Percentiles rank a stretch among this genome's conserved stretches.
phyloP scores from a whole-genome alignment of 2,329 filamentous ascomycete species.

The Colletotrichum lentis region DNA sequence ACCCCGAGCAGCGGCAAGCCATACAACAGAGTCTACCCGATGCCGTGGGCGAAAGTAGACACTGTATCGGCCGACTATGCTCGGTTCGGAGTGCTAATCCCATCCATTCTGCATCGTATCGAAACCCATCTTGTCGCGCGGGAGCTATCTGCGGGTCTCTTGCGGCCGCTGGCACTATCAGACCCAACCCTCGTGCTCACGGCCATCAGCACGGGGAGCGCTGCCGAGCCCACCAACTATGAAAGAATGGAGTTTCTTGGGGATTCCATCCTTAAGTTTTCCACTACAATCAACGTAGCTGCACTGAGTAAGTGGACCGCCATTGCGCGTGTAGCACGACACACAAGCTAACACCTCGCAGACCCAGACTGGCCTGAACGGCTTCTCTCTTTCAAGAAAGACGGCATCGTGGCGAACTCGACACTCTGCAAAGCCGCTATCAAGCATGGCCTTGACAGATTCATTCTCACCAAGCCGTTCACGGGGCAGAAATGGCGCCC shows the following conservation, averaged over 20 bases:
- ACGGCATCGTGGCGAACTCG: constrained; percentile 76
- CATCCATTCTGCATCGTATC: constrained; percentile 75
- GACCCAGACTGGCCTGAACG: constrained; percentile 79
- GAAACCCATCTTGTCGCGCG: constrained; percentile 71
- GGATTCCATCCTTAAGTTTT: constrained; percentile 82
- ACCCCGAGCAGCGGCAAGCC: constrained; percentile 50
- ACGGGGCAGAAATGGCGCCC: constrained; percentile 77
- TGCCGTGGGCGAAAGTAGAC: constrained; percentile 60
- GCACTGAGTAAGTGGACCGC: constrained; percentile 55
- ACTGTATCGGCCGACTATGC: constrained; percentile 54
- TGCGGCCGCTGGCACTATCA: constrained; percentile 60
- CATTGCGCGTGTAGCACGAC: neutral
- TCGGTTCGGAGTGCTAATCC: constrained; percentile 70
- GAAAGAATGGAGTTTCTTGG: constrained; percentile 88
- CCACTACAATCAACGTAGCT: constrained; percentile 70
- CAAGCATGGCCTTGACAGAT: constrained; percentile 72
- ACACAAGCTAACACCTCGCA: constrained; percentile 43
- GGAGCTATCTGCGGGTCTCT: constrained; percentile 63
- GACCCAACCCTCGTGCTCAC: constrained; percentile 63
- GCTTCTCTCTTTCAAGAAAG: constrained; percentile 73
- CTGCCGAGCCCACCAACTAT: constrained; percentile 72
- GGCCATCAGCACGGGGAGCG: constrained; percentile 74
- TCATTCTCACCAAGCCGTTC: constrained; percentile 74
- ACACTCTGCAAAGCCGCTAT: constrained; percentile 73
- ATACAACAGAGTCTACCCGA: constrained; percentile 56